Evolutionary conservation across 1,284 basidiomycete genomes (phyloP).

Genomic region (Schizopora paradoxa): DNA sequence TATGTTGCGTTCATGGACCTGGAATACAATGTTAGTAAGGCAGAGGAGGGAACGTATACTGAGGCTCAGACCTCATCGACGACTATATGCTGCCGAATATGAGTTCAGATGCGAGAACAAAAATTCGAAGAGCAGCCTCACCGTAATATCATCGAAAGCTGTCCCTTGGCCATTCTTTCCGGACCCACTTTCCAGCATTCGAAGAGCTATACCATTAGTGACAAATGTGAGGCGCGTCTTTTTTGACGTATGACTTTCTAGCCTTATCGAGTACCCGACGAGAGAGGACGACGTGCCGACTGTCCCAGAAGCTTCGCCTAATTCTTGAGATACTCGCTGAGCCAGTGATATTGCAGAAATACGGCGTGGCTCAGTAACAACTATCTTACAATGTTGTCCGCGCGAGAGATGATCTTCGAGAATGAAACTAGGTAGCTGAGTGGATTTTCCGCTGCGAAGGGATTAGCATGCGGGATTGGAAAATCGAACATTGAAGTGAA

Average conservation of each 20-base stretch:
- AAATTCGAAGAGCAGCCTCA: constrained; percentile 32
- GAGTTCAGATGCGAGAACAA: constrained; percentile 9
- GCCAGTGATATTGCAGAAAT: constrained; percentile 98
- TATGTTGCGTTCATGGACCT: constrained; percentile 91
- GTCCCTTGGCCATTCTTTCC: constrained; percentile 62
- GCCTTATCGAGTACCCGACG: constrained; percentile 92
- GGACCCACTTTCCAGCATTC: constrained; percentile 88
- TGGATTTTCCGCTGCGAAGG: constrained; percentile 83
- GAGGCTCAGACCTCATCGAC: constrained; percentile 71
- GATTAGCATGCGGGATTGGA: constrained; percentile 9
- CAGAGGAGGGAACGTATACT: not conserved
- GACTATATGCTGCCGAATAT: constrained; percentile 62
- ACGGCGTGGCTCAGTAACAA: constrained; percentile 92
- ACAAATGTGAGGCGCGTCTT: constrained; percentile 83
- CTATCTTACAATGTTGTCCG: constrained; percentile 87
- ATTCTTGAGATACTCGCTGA: constrained; percentile 89
- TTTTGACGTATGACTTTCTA: constrained; percentile 84
- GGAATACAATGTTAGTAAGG: not conserved
- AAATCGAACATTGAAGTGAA: constrained; percentile 14
- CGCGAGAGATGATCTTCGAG: constrained; percentile 85
- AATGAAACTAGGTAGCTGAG: constrained; percentile 93
- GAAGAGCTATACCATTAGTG: constrained; percentile 93
- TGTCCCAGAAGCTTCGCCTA: constrained; percentile 82
- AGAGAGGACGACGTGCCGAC: constrained; percentile 79
- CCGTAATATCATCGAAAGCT: constrained; percentile 92